These are phyloP conservation scores for Phaeomoniella chlamydospora DNA, from an alignment of 2,329 filamentous ascomycete genomes.

Conservation along the genomic window DNA sequence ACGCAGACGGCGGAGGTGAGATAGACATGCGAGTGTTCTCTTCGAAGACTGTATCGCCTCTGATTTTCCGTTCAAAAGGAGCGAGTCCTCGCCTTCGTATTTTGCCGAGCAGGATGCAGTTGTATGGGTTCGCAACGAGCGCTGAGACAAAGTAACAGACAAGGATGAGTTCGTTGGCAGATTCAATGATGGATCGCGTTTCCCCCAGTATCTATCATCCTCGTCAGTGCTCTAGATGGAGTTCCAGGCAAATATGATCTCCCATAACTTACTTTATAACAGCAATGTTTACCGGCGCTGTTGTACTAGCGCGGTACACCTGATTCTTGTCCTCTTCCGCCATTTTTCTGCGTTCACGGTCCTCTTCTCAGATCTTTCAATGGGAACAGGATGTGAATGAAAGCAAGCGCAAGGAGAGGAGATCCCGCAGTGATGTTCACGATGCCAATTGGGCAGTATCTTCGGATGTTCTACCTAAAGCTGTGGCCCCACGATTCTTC, in stretches of 20 bases:
- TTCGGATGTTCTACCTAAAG: no score
- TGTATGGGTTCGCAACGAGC: conserved; percentile 86
- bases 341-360: no score
- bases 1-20: conserved; percentile 67
- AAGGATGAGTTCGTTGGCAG: conserved; percentile 96
- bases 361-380: no score
- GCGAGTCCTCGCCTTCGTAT: conserved; percentile 51
- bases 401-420: no score
- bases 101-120: conserved; percentile 76
- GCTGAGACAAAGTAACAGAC: conserved; percentile 88
- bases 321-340: no score
- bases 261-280: conserved; percentile 14
- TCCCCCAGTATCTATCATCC: conserved; percentile 72
- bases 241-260: background rate
- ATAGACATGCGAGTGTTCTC: conserved; percentile 87
- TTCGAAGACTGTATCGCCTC: conserved; percentile 72
- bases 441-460: no score
- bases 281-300: conserved; percentile 42
- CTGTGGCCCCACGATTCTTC: no score
- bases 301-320: conserved; percentile 86
- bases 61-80: conserved; percentile 68
- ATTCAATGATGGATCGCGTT: conserved; percentile 85
- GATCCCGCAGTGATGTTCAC: no score
- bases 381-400: no score
- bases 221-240: conserved; percentile 2